Evolutionary conservation across 352 stramenopile species (phyloP).

Genomic region (Phytophthora syringae): DNA sequence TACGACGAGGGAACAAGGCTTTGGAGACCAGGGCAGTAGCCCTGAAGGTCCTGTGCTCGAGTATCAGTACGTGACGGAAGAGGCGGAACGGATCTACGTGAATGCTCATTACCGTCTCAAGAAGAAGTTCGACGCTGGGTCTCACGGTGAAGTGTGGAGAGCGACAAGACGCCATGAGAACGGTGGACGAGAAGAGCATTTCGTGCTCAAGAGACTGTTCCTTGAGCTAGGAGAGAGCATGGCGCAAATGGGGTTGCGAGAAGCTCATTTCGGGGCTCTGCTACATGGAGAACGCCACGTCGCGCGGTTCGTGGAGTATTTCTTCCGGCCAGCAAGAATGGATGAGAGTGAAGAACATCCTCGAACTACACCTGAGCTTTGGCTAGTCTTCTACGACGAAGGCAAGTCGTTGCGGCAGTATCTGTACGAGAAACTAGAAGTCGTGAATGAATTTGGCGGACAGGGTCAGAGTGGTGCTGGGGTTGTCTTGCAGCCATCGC

Average conservation of each 20-base stretch:
- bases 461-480: constrained; percentile 21
- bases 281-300: constrained; percentile 66
- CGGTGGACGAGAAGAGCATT: constrained; percentile 47
- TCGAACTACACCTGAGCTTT: constrained; percentile 63
- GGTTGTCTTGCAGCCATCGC: constrained; percentile 75
- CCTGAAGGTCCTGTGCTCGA: constrained; percentile 68
- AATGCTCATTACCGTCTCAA: constrained; percentile 79
- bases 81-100: constrained; percentile 71
- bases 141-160: constrained; percentile 86
- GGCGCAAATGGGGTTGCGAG: constrained; percentile 77
- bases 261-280: constrained; percentile 82
- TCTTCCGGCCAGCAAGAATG: constrained; percentile 61
- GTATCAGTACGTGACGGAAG: constrained; percentile 68
- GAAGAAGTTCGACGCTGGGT: constrained; percentile 85
- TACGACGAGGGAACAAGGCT: neutral
- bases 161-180: constrained; percentile 40
- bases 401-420: constrained; percentile 88
- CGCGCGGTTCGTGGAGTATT: constrained; percentile 89
- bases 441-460: constrained; percentile 33
- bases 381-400: constrained; percentile 92
- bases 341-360: constrained; percentile 20
- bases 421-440: constrained; percentile 75
- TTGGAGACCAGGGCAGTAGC: neutral
- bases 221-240: constrained; percentile 68
- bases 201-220: constrained; percentile 90